Evolutionary conservation across 2,329 filamentous ascomycete species (phyloP).

Genomic region (Fusarium sp.): DNA sequence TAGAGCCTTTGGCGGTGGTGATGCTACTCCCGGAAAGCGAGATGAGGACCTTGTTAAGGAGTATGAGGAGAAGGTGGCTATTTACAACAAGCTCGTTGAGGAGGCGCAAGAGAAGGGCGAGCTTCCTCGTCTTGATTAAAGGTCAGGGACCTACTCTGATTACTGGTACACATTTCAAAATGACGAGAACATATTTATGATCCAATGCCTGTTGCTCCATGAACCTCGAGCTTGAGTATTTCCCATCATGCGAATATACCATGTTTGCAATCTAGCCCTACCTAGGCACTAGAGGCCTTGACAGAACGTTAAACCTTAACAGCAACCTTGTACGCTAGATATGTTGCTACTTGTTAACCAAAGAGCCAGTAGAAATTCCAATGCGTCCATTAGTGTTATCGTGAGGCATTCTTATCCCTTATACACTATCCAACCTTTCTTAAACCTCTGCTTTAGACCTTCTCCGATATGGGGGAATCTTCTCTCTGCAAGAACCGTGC

Average conservation of each 20-base stretch:
- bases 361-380: too few species aligned
- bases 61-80: conserved; percentile 53
- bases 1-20: conserved; percentile 51
- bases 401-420: not conserved
- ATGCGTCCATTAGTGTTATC: too few species aligned
- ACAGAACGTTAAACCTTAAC: too few species aligned
- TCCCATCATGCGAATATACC: too few species aligned
- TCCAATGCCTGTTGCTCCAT: too few species aligned
- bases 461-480: not conserved
- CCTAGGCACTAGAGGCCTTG: too few species aligned
- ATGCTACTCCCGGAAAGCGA: conserved; percentile 48
- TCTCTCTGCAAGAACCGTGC: not conserved
- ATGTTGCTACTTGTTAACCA: too few species aligned
- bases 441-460: accelerated
- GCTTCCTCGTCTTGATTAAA: conserved; percentile 37
- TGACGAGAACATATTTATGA: not conserved
- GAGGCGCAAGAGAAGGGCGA: conserved; percentile 53
- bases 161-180: not conserved
- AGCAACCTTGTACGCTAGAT: too few species aligned
- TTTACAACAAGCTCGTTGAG: conserved; percentile 52
- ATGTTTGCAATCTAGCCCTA: too few species aligned
- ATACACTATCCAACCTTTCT: too few species aligned
- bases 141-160: accelerated
- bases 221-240: too few species aligned
- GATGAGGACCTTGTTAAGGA: conserved; percentile 45